These are phyloP conservation scores for Patellifolia procumbens DNA, from an alignment of 179 eudicot genomes.

Conservation along the genomic window DNA sequence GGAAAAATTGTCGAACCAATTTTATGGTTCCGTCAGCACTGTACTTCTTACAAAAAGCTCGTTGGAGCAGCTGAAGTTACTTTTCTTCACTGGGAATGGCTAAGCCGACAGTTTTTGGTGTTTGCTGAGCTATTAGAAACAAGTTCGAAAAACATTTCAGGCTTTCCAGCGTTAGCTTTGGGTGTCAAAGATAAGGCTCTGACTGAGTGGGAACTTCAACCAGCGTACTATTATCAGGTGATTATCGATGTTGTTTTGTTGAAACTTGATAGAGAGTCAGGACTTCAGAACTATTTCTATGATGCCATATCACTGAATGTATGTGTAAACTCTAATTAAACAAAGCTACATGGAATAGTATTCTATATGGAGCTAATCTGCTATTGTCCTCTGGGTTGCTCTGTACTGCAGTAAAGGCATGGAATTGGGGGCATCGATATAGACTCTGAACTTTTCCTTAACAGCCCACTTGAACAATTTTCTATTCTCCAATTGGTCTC, in stretches of 20 bases:
- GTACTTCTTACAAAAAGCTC: constrained; percentile 63
- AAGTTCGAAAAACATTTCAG: constrained; percentile 59
- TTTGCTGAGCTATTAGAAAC: constrained; percentile 93
- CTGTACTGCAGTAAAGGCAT: not conserved
- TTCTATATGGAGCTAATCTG: not conserved
- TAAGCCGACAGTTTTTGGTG: constrained; percentile 89
- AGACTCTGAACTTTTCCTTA: not conserved
- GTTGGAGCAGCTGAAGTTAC: constrained; percentile 75
- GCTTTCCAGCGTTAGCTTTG: constrained; percentile 42
- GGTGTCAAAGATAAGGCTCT: constrained; percentile 50
- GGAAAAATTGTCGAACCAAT: constrained; percentile 89
- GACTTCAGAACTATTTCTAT: not conserved
- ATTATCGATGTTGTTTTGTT: constrained; percentile 14
- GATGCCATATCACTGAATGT: not conserved
- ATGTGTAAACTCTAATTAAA: not conserved
- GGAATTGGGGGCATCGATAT: not conserved
- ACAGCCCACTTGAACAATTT: not conserved
- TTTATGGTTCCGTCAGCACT: constrained; percentile 86
- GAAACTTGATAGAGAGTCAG: not conserved
- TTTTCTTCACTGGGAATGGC: constrained; percentile 98
- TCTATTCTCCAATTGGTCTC: not conserved
- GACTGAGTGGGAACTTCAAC: constrained; percentile 77
- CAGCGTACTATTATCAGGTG: constrained; percentile 93
- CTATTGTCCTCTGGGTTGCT: not conserved
- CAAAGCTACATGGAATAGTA: not conserved